Base-by-base conservation (phyloP, 352 stramenopile genomes). In the Phytopythium cucurbitacearum region DNA sequence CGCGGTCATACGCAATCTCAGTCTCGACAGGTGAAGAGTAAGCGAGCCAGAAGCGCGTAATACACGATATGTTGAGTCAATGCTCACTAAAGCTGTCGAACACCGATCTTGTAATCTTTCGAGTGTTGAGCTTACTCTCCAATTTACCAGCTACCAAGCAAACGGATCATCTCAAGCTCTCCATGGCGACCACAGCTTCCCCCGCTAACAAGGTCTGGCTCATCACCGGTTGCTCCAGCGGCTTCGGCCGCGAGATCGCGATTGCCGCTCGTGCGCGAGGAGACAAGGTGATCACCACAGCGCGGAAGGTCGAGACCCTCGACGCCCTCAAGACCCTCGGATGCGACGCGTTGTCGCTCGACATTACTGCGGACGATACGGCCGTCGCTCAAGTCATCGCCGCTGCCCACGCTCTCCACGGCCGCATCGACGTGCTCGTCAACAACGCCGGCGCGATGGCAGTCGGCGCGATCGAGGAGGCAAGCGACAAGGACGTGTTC, bases 141-240 rank as follows among this genome's bases (percentile, higher is more conserved):
- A 2, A 28, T 28, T 28, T 28, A 28, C 21, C 21, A 28, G 21
- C 21, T 28, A 28, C 21, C 21, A 2, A 28, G 1, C 21, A 28
- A 28, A 28, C 21, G 21, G 21, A 28, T 28, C 21, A 28, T 28
- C 21, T 28, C 21, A 28, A 28, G 21, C 21, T 28, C 21, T 28
- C 21, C 21, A 28, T 28, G 21, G 2, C 21, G 21, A 28, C 21
- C 21, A 28, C 21, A 28, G 21, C 21, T 28, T 28, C 21, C 21
- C 21, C 21, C 21, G 21, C 21, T 28, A 28, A 2, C 32, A 68
- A 72, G 32, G 60, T 73, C 15, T 69, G 61, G 62, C 55, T 75
- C 34, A 60, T 75, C 41, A 75, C 66, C 7, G 66, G 66, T 57
- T 69, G 63, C 35, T 66, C 66, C 36, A 66, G 59, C 40, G 66